Evolutionary conservation across 169 alveolate species (phyloP).

Genomic region (Cryptosporidium sp.): DNA sequence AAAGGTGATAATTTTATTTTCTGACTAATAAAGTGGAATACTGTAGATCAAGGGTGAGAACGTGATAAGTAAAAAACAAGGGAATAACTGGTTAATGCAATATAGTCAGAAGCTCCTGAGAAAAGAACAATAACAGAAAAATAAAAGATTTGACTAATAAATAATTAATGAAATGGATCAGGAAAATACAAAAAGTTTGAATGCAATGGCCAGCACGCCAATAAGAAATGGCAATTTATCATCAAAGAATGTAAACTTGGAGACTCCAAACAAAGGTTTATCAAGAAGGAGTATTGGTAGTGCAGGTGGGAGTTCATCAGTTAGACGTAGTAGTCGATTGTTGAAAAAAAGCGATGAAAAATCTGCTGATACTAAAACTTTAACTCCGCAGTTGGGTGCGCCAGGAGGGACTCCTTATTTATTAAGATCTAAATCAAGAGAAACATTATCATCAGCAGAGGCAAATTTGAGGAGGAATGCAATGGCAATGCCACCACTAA

Average conservation of each 20-base stretch:
- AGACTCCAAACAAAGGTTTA: slow-evolving; percentile 28
- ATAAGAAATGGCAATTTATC: not conserved
- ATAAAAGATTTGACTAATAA: not conserved
- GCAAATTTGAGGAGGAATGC: not conserved
- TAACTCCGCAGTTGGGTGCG: slow-evolving; percentile 54
- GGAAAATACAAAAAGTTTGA: slow-evolving; percentile 42
- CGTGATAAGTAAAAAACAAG: not conserved
- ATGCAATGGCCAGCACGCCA: slow-evolving; percentile 10
- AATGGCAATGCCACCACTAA: slow-evolving; percentile 52
- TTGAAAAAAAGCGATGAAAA: slow-evolving; percentile 2
- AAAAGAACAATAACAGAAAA: not conserved
- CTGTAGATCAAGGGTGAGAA: not conserved
- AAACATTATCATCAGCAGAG: not conserved
- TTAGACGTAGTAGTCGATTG: slow-evolving; percentile 11
- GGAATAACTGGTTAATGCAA: not conserved
- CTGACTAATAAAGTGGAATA: not conserved
- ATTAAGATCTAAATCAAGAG: slow-evolving; percentile 56
- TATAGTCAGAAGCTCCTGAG: not conserved
- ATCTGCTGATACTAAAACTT: not conserved
- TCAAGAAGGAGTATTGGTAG: slow-evolving; percentile 2
- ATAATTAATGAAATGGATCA: slow-evolving; percentile 42
- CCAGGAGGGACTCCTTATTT: slow-evolving; percentile 74
- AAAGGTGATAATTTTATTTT: too few relatives aligned
- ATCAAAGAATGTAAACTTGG: not conserved
- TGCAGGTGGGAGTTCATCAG: slow-evolving; percentile 30